These are phyloP conservation scores for Pichia manshurica DNA, from an alignment of 805 yeast species.

Conservation along the genomic window DNA sequence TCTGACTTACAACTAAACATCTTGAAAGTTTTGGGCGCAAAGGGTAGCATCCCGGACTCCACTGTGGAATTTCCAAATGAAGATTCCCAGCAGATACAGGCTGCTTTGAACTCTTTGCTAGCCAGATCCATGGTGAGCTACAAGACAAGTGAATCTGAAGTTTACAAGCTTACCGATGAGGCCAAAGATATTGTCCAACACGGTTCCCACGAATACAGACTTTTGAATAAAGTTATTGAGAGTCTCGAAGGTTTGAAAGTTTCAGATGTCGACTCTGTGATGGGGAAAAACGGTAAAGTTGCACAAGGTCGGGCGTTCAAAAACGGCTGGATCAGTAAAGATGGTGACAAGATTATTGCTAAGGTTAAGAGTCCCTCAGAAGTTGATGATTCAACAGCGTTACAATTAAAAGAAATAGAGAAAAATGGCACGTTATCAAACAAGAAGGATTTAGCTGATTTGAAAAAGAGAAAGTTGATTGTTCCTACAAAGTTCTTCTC, in stretches of 20 bases:
- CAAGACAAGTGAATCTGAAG: conserved; percentile 66
- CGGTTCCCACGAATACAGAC: conserved; percentile 88
- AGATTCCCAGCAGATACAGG: conserved; percentile 60
- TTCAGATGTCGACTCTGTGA: conserved; percentile 60
- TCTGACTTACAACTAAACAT: conserved; percentile 61
- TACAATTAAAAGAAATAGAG: conserved; percentile 53
- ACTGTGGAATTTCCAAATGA: conserved; percentile 57
- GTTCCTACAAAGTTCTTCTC: conserved; percentile 66
- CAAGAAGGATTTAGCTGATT: conserved; percentile 64
- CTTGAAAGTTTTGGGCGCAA: conserved; percentile 57
- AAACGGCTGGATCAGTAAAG: conserved; percentile 92
- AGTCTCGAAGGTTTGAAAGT: conserved; percentile 77
- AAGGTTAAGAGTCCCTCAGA: conserved; percentile 42
- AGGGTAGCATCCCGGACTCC: conserved; percentile 65
- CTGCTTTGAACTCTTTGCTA: conserved; percentile 81
- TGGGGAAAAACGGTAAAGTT: conserved; percentile 80
- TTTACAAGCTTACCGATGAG: conserved; percentile 72
- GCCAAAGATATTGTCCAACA: conserved; percentile 69
- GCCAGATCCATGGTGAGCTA: conserved; percentile 78
- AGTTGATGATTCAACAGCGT: conserved; percentile 65
- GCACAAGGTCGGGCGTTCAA: conserved; percentile 98
- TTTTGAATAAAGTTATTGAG: conserved; percentile 67
- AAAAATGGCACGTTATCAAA: conserved; percentile 51
- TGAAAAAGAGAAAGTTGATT: conserved; percentile 90
- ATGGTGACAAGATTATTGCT: conserved; percentile 71